phyloP scores from a whole-genome alignment of 352 stramenopile species.

The Globisporangium parvum region DNA sequence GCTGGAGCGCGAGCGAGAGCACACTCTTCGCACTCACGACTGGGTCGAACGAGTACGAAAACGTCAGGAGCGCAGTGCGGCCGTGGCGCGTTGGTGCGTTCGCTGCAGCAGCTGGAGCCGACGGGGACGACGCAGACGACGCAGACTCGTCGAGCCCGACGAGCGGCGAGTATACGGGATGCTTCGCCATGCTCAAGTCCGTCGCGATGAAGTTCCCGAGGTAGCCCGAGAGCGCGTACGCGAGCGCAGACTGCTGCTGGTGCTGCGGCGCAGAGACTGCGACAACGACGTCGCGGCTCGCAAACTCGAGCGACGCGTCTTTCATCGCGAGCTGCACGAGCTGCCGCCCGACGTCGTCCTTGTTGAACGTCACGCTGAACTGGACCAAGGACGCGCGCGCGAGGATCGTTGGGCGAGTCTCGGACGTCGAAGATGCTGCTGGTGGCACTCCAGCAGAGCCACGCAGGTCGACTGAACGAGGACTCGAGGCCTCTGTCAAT shows the following conservation, averaged over 20 bases:
- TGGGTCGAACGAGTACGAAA: conserved; percentile 22
- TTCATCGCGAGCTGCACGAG: conserved; percentile 56
- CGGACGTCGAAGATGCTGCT: not conserved
- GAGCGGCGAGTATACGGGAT: conserved; percentile 55
- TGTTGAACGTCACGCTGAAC: conserved; percentile 80
- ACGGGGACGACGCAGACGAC: too few relatives aligned
- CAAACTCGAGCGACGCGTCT: conserved; percentile 44
- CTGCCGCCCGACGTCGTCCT: conserved; percentile 64
- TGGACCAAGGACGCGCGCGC: conserved; percentile 62
- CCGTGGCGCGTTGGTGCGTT: conserved; percentile 5
- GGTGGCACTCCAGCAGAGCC: too few relatives aligned
- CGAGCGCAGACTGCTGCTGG: too few relatives aligned
- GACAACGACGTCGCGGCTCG: conserved; percentile 9
- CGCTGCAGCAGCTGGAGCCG: too few relatives aligned
- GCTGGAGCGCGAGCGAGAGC: conserved; percentile 47
- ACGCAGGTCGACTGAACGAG: not conserved
- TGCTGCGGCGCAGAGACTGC: too few relatives aligned
- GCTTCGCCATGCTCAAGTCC: conserved; percentile 68
- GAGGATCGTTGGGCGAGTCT: conserved; percentile 18
- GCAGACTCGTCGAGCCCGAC: conserved; percentile 50
- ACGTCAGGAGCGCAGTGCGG: conserved; percentile 20
- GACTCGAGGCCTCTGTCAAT: not conserved
- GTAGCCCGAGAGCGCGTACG: conserved; percentile 24
- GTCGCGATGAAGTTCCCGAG: conserved; percentile 71
- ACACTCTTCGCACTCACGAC: conserved; percentile 28